Evolutionary conservation across 306 rosid genomes (phyloP), one percentile per base, ranked within the genome.

Genomic region (Inga laurina): DNA sequence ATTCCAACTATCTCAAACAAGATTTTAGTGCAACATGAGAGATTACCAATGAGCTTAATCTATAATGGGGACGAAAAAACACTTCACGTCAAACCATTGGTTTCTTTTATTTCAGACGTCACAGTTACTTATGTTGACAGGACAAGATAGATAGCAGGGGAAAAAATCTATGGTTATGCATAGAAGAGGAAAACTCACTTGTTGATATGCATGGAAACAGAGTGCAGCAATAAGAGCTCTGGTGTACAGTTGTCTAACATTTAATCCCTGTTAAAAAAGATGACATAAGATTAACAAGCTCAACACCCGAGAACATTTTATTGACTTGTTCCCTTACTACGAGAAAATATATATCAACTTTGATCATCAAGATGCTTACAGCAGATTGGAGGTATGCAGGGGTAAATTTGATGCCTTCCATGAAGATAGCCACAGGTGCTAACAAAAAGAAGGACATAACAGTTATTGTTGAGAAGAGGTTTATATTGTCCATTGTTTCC

Each of bases 121-220:
- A 62, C 59, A 52, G n/a, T 52, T 19, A 68, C 19, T n/a, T 70
- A 76, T 10, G 54, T 80, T 44, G 52, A 39, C 62, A 64, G 44
- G 66, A 76, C 64, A 61, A 69, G 52, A 78, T 73, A 37, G 51
- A 74, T 69, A 49, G 35, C 59, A 57, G 64, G 64, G 22, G 75
- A 27, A 43, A 19, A 45, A 74, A 35, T 71, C 74, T 52, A 30
- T 7, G 48, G 45, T 14, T 39, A 76, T 54, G 70, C 81, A 75
- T 19, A 73, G 81, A 81, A 81, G 45, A 74, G 39, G 72, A 43
- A 52, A 83, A 73, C 91, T 85, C 78, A 94, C 99, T 90, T 97
- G 99, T 82, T 97, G 99, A 86, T 97, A 97, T 32, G 99, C 99
- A 81, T 97, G 99, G 92, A 94, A 97, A 86, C 95, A 90, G 78